Base-by-base conservation (phyloP, 176 grass and related monocot species). In the Typha latifolia region DNA sequence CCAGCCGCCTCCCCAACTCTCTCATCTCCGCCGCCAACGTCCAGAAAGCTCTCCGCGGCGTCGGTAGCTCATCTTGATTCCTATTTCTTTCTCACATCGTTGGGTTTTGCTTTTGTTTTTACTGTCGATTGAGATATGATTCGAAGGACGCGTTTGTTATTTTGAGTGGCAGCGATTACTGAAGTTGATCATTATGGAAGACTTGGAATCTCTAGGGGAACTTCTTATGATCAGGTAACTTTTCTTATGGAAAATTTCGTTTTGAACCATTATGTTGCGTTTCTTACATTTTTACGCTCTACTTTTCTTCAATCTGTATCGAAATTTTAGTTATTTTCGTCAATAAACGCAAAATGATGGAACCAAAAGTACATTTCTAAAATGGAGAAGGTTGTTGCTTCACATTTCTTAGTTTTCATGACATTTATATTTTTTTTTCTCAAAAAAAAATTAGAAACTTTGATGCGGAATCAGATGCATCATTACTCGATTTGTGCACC, bases 101-200 rank as follows among this genome's bases (percentile, higher is more conserved):
- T 56, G 13, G 0, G 3, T 59, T 21, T 59, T 57, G 5, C 22
- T 22, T 18, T 19, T 59, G 14, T 16, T 16, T 19, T 19, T 59
- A 59, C 20, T 19, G 5, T 59, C 10, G 20, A 59, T 22, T 11
- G 37, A 43, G 37, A 43, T 43, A 0, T 43, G 37, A 43, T 43
- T 43, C 37, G 37, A 43, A 43, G 37, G 37, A 43, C 9, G 37
- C 37, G 7, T 59, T 59, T 9, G 5, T 65, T 65, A 14, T 64
- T 64, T 16, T 16, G 9, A 21, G 24, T 15, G 19, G 32, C 85
- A 96, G 93, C 85, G 49, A 96, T 96, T 80, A 96, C 93, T 18
- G 75, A 96, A 67, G 82, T 51, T 22, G 93, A 91, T 86, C 85
- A 91, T 78, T 96, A 96, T 79, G 88, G 82, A 23, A 89, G 77